A percentile compares a stretch with the other conserved stretches of the same genome.
phyloP scores from a whole-genome alignment of 2,329 filamentous ascomycete species.

The Mariannaea sp. region DNA sequence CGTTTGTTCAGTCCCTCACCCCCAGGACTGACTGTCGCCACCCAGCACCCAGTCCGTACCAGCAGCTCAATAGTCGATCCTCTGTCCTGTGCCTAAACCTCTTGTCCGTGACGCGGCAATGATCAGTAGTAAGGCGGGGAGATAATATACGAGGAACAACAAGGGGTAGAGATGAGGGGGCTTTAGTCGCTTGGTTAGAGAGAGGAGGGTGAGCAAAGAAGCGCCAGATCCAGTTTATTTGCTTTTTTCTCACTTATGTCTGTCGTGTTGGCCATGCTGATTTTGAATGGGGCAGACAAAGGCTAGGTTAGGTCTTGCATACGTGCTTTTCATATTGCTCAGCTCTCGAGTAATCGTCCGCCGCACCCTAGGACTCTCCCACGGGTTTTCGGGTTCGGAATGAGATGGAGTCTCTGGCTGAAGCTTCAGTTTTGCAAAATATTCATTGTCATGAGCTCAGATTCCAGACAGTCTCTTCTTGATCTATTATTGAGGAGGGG shows the following conservation, averaged over 20 bases:
- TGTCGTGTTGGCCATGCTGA: constrained; percentile 11
- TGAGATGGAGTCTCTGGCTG: no score
- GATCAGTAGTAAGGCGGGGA: no score
- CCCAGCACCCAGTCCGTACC: constrained; percentile 13
- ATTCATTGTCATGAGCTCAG: not conserved
- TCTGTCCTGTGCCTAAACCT: no score
- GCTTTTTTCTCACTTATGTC: constrained; percentile 7
- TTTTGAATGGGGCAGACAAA: constrained; percentile 4
- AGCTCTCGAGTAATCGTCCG: no score
- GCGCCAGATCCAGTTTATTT: constrained; percentile 11
- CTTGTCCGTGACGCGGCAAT: no score
- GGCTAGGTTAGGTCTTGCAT: constrained; percentile 7
- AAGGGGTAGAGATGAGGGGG: not conserved
- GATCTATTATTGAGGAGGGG: not conserved
- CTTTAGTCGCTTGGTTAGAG: no score
- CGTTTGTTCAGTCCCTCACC: not conserved
- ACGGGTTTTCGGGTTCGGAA: no score
- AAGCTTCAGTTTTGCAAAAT: no score
- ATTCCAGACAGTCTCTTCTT: not conserved
- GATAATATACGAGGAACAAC: not conserved
- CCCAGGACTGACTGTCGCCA: constrained; percentile 7
- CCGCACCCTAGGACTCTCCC: no score
- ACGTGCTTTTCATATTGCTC: no score
- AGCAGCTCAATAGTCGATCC: constrained; percentile 16
- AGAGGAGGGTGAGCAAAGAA: not conserved